Evolutionary conservation across 768 basidiomycete genomes (phyloP).

Genomic region (Lentinus brumalis): DNA sequence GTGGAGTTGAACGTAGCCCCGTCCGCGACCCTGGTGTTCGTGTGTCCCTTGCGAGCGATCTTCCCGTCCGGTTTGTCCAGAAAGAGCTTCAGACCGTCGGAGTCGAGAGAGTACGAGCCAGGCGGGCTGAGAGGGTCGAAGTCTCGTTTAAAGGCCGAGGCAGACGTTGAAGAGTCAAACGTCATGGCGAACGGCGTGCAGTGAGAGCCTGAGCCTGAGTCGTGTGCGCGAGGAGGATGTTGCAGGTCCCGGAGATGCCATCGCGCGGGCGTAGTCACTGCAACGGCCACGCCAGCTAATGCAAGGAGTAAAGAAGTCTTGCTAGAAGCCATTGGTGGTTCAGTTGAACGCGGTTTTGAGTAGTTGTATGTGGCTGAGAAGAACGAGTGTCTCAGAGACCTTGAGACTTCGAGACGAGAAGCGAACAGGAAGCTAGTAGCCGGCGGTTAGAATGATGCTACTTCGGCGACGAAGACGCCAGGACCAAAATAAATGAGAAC

Average conservation of each 20-base stretch:
- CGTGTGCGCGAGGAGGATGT: neutral
- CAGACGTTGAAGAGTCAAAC: conserved; percentile 26
- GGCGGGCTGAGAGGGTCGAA: conserved; percentile 35
- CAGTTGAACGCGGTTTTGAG: neutral
- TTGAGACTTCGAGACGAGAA: no score
- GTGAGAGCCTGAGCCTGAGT: neutral
- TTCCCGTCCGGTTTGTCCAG: conserved; percentile 34
- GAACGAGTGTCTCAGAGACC: no score
- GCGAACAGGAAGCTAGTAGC: no score
- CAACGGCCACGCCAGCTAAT: neutral
- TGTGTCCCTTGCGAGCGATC: conserved; percentile 34
- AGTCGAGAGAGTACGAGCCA: conserved; percentile 30
- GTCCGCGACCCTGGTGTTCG: conserved; percentile 38
- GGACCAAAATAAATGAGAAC: no score
- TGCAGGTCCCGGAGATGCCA: neutral
- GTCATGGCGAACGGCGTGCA: conserved; percentile 33
- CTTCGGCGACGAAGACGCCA: no score
- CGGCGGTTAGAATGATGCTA: no score
- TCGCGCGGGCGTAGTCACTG: neutral
- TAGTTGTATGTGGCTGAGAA: neutral
- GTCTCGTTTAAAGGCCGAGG: conserved; percentile 11
- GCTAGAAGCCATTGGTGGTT: no score
- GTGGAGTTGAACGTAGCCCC: conserved; percentile 47
- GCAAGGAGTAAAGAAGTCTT: neutral
- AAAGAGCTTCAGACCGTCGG: conserved; percentile 35